Conservation (phyloP, 192 early-diverging fungal genomes). For the Coemansia reversa region DNA sequence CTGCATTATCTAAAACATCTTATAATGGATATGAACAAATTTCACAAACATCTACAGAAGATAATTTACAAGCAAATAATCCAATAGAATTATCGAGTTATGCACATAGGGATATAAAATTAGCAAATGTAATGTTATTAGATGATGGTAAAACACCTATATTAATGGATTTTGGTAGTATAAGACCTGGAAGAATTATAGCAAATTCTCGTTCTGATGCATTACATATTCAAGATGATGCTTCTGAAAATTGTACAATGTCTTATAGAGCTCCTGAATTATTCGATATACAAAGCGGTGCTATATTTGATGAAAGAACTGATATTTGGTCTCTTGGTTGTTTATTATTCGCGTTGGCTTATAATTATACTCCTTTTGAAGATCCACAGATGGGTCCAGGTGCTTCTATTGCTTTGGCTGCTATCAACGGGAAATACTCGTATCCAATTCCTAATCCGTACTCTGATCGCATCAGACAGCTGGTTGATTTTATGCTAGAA, state of each 20-base stretch:
- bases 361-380: slow-evolving; percentile 70
- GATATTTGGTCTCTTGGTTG: slow-evolving; percentile 82
- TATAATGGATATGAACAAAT: neutral
- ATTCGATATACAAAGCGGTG: slow-evolving; percentile 71
- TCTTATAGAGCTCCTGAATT: slow-evolving; percentile 77
- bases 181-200: slow-evolving; percentile 57
- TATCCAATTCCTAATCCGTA: slow-evolving; percentile 58
- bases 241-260: slow-evolving; percentile 70
- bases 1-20: no score
- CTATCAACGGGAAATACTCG: slow-evolving; percentile 61
- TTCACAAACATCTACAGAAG: neutral
- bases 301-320: slow-evolving; percentile 63
- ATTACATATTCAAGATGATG: slow-evolving; percentile 68
- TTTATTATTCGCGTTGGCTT: slow-evolving; percentile 71
- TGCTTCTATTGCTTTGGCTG: slow-evolving; percentile 71
- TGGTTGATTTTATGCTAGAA: slow-evolving; percentile 63
- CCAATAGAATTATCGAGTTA: slow-evolving; percentile 14
- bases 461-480: slow-evolving; percentile 54
- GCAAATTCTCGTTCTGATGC: slow-evolving; percentile 61
- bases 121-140: slow-evolving; percentile 67
- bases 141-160: slow-evolving; percentile 67
- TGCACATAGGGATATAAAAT: slow-evolving; percentile 77
- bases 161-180: slow-evolving; percentile 79
- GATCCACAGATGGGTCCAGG: slow-evolving; percentile 63
- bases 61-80: neutral